Conservation (phyloP, 768 basidiomycete genomes). For the Termitomyces titanicus region DNA sequence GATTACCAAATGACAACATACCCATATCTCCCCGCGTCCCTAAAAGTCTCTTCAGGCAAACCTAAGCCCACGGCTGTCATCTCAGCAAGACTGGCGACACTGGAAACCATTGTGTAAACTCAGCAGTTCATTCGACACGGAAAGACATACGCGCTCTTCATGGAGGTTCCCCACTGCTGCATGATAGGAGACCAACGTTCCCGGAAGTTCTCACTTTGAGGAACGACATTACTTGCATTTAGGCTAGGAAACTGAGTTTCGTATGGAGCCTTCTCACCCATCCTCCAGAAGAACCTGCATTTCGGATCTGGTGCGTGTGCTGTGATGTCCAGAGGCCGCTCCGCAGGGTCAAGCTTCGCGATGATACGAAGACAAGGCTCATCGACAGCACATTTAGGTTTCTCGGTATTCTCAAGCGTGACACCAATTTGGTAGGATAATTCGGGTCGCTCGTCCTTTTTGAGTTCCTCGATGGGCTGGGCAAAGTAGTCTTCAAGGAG, state of each 20-base stretch:
- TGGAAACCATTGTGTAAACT: slow-evolving; percentile 25
- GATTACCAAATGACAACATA: slow-evolving; percentile 26
- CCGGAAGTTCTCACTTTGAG: slow-evolving; percentile 53
- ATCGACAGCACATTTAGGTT: slow-evolving; percentile 80
- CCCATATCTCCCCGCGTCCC: slow-evolving; percentile 84
- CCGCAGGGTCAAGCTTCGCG: slow-evolving; percentile 64
- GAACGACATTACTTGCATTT: slow-evolving; percentile 82
- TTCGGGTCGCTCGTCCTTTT: slow-evolving; percentile 80
- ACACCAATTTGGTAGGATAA: slow-evolving; percentile 91
- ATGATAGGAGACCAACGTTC: slow-evolving; percentile 68
- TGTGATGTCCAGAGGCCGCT: slow-evolving; percentile 82
- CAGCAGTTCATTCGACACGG: not conserved
- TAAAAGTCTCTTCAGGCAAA: slow-evolving; percentile 64
- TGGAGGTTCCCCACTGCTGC: slow-evolving; percentile 83
- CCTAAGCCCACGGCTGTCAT: slow-evolving; percentile 87
- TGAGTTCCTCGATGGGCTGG: slow-evolving; percentile 58
- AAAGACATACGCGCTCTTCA: slow-evolving; percentile 77
- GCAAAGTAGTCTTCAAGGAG: slow-evolving; percentile 92
- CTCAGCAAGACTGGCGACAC: slow-evolving; percentile 82
- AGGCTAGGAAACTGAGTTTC: slow-evolving; percentile 72
- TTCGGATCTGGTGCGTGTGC: slow-evolving; percentile 88
- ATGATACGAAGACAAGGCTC: slow-evolving; percentile 83
- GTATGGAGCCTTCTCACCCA: slow-evolving; percentile 73
- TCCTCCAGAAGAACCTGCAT: slow-evolving; percentile 91
- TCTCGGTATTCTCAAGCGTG: slow-evolving; percentile 95